Evolutionary conservation across 1,139 yeast genomes (phyloP).

Genomic region (Blastobotrys indianensis): DNA sequence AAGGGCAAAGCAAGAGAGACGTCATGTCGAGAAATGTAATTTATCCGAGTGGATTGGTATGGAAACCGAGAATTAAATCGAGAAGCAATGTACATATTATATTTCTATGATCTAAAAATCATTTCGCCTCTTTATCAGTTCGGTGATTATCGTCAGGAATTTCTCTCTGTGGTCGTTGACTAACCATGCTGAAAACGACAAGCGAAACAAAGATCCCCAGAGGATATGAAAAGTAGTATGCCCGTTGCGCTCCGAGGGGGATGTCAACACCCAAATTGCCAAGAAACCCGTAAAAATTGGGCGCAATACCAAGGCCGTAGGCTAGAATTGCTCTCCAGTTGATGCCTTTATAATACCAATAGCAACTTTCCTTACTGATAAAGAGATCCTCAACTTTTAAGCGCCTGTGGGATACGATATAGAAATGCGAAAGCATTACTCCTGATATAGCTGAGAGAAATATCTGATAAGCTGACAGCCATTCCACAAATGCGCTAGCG

Average conservation of each 20-base stretch:
- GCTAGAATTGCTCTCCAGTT: constrained; percentile 49
- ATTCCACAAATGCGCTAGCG: constrained; percentile 63
- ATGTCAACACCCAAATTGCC: constrained; percentile 39
- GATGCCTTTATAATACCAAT: constrained; percentile 52
- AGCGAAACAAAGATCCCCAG: constrained; percentile 17
- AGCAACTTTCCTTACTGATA: constrained; percentile 35
- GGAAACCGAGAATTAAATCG: background rate
- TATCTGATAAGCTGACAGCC: constrained; percentile 67
- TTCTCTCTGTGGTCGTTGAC: background rate
- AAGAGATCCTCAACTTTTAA: constrained; percentile 53
- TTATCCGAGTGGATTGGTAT: constrained; percentile 10
- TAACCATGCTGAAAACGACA: constrained; percentile 10
- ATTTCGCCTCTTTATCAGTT: background rate
- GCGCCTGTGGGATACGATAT: constrained; percentile 60
- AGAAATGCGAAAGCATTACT: constrained; percentile 63
- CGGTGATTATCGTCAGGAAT: background rate
- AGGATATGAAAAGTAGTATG: constrained; percentile 20
- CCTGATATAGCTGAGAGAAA: constrained; percentile 73
- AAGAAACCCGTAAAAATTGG: constrained; percentile 74
- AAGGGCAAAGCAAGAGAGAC: constrained; percentile 26
- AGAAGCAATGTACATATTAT: background rate
- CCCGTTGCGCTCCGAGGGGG: constrained; percentile 11
- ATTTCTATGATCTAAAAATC: background rate
- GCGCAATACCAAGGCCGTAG: constrained; percentile 62
- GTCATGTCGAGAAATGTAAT: constrained; percentile 22